Conservation (phyloP, 2,329 filamentous ascomycete genomes). For the Chaetomium sp. region DNA sequence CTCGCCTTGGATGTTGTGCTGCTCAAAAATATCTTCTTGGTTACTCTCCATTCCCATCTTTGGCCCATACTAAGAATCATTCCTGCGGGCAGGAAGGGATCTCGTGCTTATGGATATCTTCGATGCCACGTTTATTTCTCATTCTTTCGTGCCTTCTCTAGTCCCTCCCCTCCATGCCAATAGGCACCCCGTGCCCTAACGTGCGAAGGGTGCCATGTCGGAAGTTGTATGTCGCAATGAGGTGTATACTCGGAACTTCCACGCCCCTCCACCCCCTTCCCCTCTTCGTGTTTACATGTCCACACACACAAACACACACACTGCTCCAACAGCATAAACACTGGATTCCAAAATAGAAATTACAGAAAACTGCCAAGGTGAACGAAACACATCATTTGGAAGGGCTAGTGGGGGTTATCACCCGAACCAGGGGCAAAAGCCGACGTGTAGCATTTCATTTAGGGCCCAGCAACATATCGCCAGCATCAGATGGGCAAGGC, state of each 20-base stretch:
- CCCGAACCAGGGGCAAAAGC: neutral
- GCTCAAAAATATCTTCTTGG: neutral
- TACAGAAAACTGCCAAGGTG: neutral
- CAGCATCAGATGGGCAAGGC: neutral
- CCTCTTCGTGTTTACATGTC: neutral
- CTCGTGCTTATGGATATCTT: neutral
- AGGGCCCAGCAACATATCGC: neutral
- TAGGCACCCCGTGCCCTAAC: neutral
- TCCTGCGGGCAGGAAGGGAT: no score
- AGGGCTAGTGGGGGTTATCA: neutral
- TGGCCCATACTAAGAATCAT: neutral
- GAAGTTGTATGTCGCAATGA: neutral
- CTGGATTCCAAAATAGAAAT: neutral
- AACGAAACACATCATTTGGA: neutral
- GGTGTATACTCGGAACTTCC: neutral
- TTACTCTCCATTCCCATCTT: neutral
- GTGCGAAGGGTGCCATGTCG: neutral
- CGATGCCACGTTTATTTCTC: neutral
- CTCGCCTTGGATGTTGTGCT: neutral
- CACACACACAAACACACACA: neutral
- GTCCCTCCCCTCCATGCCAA: neutral
- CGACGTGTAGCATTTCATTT: constrained; percentile 1
- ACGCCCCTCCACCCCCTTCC: no score
- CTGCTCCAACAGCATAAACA: neutral
- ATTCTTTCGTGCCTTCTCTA: neutral